These are phyloP conservation scores for Podospora appendiculata DNA, from an alignment of 495 filamentous ascomycete species.

Conservation along the genomic window DNA sequence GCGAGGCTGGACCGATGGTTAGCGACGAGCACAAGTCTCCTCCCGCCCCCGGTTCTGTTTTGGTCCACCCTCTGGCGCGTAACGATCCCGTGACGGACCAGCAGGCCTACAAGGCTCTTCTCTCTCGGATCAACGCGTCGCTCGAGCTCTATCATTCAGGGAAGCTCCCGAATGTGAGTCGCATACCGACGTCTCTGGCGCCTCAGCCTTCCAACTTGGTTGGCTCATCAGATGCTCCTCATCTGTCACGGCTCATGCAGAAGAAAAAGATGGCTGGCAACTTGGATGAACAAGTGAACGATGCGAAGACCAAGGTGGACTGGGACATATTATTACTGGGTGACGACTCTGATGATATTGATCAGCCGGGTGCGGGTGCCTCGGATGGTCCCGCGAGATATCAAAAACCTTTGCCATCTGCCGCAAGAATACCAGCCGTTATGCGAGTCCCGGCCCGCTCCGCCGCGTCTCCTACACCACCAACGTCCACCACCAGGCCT, in stretches of 20 bases:
- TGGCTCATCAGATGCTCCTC: slow-evolving; percentile 62
- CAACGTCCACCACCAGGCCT: slow-evolving; percentile 36
- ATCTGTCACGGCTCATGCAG: slow-evolving; percentile 64
- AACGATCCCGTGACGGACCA: slow-evolving; percentile 47
- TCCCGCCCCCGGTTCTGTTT: slow-evolving; percentile 32
- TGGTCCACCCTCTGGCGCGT: slow-evolving; percentile 65
- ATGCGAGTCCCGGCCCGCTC: slow-evolving; percentile 52
- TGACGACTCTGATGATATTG: slow-evolving; percentile 43
- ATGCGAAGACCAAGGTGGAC: slow-evolving; percentile 49
- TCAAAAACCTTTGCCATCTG: slow-evolving; percentile 13
- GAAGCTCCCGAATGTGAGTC: slow-evolving; percentile 34
- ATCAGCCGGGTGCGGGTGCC: slow-evolving; percentile 8
- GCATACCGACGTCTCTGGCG: slow-evolving; percentile 24
- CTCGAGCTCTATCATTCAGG: slow-evolving; percentile 38
- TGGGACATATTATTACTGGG: slow-evolving; percentile 41
- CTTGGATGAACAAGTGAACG: slow-evolving; percentile 50
- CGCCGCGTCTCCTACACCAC: slow-evolving; percentile 43
- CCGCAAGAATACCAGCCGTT: slow-evolving; percentile 29
- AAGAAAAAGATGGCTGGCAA: slow-evolving; percentile 57
- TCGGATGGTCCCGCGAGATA: slow-evolving; percentile 12
- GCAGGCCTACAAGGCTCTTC: slow-evolving; percentile 41
- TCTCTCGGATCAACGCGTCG: slow-evolving; percentile 39
- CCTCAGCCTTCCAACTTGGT: slow-evolving; percentile 34
- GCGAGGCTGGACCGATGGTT: slow-evolving; percentile 39
- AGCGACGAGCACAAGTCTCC: not conserved